A percentile compares a stretch with the other conserved stretches of the same genome.
phyloP scores from a whole-genome alignment of 2,329 filamentous ascomycete species.

The Berkeleyomyces rouxiae region DNA sequence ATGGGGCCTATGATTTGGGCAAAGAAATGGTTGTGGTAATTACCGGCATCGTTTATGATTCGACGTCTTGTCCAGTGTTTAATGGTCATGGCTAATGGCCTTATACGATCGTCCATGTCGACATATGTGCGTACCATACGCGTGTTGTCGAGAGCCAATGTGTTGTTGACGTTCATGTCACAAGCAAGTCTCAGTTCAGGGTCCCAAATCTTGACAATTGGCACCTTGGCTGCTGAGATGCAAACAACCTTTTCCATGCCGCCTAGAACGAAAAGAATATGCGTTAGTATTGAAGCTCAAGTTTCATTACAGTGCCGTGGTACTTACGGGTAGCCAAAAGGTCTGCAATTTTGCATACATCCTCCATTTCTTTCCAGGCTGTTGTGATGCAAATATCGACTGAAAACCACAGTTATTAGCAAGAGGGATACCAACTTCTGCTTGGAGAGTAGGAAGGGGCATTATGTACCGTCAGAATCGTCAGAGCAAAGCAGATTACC shows the following conservation, averaged over 20 bases:
- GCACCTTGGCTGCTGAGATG: conserved; percentile 86
- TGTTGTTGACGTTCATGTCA: conserved; percentile 99
- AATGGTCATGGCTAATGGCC: conserved; percentile 87
- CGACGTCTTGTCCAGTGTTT: conserved; percentile 93
- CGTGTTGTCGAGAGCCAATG: conserved; percentile 84
- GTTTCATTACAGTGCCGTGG: neutral
- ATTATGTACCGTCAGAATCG: conserved; percentile 71
- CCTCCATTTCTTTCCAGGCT: conserved; percentile 69
- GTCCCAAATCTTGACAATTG: conserved; percentile 98
- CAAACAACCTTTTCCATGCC: conserved; percentile 96
- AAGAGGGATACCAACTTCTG: neutral
- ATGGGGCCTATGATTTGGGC: neutral
- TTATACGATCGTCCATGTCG: conserved; percentile 75
- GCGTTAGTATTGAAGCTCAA: neutral
- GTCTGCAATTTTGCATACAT: conserved; percentile 78
- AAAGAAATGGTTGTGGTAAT: conserved; percentile 21
- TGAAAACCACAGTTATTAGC: conserved; percentile 22
- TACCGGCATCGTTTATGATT: conserved; percentile 91
- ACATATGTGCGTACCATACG: conserved; percentile 97
- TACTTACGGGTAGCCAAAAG: conserved; percentile 67
- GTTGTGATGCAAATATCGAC: conserved; percentile 98
- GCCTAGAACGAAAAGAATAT: conserved; percentile 35
- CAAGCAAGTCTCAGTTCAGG: conserved; percentile 77
- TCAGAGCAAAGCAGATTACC: conserved; percentile 89
- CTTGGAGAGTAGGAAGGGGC: neutral